Conservation (phyloP, 2,329 filamentous ascomycete genomes). For the Fusarium sp. region DNA sequence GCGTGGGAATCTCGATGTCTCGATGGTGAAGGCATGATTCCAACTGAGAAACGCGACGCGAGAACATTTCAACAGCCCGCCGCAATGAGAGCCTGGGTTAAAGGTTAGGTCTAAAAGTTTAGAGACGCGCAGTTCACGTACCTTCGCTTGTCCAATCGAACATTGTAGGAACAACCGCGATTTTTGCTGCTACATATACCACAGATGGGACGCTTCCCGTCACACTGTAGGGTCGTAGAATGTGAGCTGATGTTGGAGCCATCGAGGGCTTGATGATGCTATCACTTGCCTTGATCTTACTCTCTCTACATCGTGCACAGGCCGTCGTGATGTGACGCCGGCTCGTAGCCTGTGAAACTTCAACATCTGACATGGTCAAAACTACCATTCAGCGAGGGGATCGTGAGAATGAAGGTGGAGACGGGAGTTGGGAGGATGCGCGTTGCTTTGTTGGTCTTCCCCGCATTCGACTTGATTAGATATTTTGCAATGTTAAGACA, state of each 20-base stretch:
- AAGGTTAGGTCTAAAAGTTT: neutral
- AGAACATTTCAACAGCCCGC: neutral
- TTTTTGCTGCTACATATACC: neutral
- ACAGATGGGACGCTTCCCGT: conserved; percentile 1
- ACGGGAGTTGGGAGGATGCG: too few relatives aligned
- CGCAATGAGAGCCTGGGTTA: neutral
- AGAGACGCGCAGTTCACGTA: neutral
- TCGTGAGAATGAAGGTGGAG: too few relatives aligned
- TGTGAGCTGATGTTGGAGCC: neutral
- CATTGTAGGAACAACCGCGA: conserved; percentile 1
- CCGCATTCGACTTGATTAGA: too few relatives aligned
- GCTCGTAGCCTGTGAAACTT: neutral
- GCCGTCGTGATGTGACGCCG: conserved; percentile 1
- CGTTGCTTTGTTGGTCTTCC: too few relatives aligned
- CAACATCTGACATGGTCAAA: too few relatives aligned
- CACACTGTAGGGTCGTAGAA: neutral
- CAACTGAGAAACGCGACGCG: neutral
- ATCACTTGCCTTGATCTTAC: neutral
- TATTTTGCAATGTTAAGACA: too few relatives aligned
- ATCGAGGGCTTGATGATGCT: neutral
- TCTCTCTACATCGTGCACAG: neutral
- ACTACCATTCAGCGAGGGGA: too few relatives aligned
- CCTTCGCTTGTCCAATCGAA: conserved; percentile 2
- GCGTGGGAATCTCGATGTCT: neutral
- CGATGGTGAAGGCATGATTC: neutral